Evolutionary conservation across 192 early-diverging fungal species (phyloP).

Genomic region (Oehlia diaphana): DNA sequence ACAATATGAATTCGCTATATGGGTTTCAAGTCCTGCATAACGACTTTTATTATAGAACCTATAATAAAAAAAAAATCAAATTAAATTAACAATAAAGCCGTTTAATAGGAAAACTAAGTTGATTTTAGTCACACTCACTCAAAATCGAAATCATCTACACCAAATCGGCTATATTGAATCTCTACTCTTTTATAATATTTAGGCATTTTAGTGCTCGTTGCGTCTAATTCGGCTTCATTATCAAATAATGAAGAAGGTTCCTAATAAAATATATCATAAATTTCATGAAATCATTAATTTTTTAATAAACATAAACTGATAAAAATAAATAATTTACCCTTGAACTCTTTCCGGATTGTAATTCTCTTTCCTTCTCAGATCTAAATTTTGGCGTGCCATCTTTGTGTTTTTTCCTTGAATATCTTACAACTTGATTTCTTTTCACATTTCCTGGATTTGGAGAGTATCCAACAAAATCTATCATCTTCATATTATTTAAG

Average conservation of each 20-base stretch:
- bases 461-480: conserved; percentile 94
- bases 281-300: not conserved
- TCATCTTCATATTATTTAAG: conserved; percentile 78
- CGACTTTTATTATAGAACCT: conserved; percentile 87
- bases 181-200: conserved; percentile 75
- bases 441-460: conserved; percentile 73
- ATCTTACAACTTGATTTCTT: conserved; percentile 73
- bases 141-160: conserved; percentile 99
- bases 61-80: not conserved
- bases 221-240: conserved; percentile 39
- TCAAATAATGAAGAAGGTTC: conserved; percentile 18
- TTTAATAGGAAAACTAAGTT: not conserved
- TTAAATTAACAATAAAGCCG: not conserved
- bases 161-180: conserved; percentile 91
- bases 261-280: not conserved
- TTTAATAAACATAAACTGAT: conserved; percentile 4
- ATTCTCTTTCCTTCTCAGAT: conserved; percentile 76
- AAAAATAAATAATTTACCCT: not conserved
- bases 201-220: conserved; percentile 53
- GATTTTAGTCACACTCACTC: conserved; percentile 45
- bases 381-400: conserved; percentile 73
- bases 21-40: conserved; percentile 89
- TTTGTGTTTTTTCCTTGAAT: conserved; percentile 40
- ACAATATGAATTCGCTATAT: conserved; percentile 86
- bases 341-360: conserved; percentile 50